These are phyloP conservation scores for Penicillium alfredii DNA, from an alignment of 495 filamentous ascomycete genomes.

Conservation along the genomic window DNA sequence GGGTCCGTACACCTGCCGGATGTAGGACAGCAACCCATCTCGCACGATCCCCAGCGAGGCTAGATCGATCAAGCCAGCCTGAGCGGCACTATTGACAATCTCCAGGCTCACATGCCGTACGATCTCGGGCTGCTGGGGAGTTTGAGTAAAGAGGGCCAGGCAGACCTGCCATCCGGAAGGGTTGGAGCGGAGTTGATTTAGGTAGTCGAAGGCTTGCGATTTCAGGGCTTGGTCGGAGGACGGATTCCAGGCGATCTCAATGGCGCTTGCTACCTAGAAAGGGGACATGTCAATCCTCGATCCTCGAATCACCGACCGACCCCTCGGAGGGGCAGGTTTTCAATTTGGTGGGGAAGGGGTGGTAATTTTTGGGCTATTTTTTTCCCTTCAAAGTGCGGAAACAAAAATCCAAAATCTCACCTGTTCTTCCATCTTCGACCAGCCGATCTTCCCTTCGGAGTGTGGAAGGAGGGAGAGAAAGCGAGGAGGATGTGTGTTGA, in stretches of 20 bases:
- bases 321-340: constrained; percentile 22
- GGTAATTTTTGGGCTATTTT: constrained; percentile 17
- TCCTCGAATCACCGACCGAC: constrained; percentile 1
- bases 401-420: constrained; percentile 22
- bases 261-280: constrained; percentile 77
- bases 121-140: constrained; percentile 73
- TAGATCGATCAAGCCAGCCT: constrained; percentile 62
- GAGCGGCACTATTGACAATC: constrained; percentile 83
- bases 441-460: constrained; percentile 37
- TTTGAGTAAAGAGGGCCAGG: constrained; percentile 73
- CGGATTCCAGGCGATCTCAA: constrained; percentile 83
- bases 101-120: constrained; percentile 85
- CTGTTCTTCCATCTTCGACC: constrained; percentile 50
- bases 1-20: constrained; percentile 62
- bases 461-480: constrained; percentile 17
- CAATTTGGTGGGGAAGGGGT: constrained; percentile 12
- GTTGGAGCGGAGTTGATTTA: constrained; percentile 73
- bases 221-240: constrained; percentile 67
- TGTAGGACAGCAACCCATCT: constrained; percentile 71
- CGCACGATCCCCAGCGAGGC: constrained; percentile 63
- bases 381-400: constrained; percentile 1
- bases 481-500: constrained; percentile 18
- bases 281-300: constrained; percentile 13
- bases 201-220: constrained; percentile 78
- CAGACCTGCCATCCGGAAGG: constrained; percentile 81